Evolutionary conservation across 805 yeast genomes (phyloP).

Genomic region (Yarrowia deformans): DNA sequence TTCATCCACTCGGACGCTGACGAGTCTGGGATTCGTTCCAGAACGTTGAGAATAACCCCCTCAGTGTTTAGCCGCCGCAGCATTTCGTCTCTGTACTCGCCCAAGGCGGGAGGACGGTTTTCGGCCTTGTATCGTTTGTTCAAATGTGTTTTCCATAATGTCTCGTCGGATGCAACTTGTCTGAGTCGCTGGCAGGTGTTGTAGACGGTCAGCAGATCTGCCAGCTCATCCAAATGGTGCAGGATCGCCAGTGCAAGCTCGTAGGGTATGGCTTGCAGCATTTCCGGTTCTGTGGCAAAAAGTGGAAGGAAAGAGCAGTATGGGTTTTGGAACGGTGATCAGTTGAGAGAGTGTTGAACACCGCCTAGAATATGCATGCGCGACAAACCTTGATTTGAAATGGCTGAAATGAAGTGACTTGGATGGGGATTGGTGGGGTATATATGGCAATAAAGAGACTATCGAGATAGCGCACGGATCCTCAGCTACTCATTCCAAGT

Average conservation of each 20-base stretch:
- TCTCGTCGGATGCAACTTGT: not conserved
- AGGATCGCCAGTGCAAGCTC: constrained; percentile 26
- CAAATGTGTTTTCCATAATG: constrained; percentile 19
- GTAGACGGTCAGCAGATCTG: constrained; percentile 27
- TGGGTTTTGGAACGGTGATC: not conserved
- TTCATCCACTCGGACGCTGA: constrained; percentile 20
- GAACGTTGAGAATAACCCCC: not conserved
- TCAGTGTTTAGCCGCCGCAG: constrained; percentile 16
- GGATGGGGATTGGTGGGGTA: not conserved
- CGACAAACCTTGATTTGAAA: not conserved
- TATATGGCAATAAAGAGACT: too few species aligned
- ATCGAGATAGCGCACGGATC: too few species aligned
- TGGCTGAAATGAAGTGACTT: not conserved
- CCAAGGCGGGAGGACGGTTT: not conserved
- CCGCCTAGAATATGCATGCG: constrained; percentile 12
- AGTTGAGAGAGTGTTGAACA: not conserved
- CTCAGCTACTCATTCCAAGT: not conserved
- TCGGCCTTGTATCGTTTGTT: constrained; percentile 6
- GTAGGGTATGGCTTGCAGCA: constrained; percentile 29
- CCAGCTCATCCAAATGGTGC: constrained; percentile 9
- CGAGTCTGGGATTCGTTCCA: not conserved
- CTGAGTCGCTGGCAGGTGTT: constrained; percentile 15
- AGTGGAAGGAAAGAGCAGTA: not conserved
- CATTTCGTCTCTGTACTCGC: constrained; percentile 23
- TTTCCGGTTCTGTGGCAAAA: not conserved